Percentiles rank a stretch among this genome's conserved stretches.
Conservation (phyloP, 495 filamentous ascomycete genomes). For the Penicillium mononematosum region DNA sequence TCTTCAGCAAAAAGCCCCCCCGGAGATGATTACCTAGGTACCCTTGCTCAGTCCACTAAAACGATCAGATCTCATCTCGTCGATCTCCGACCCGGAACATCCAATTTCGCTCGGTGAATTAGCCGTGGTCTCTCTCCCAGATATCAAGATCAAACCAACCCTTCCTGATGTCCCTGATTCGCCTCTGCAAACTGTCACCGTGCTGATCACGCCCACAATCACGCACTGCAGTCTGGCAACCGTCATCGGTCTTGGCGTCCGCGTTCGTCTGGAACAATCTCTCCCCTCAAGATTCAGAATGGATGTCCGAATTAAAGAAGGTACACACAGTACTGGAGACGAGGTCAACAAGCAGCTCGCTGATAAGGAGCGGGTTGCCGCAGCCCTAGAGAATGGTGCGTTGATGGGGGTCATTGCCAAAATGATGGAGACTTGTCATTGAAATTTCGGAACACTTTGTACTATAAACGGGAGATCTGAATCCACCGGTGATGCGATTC, state of each 20-base stretch:
- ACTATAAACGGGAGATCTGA: not conserved
- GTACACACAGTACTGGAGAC: slow-evolving; percentile 89
- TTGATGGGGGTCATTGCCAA: slow-evolving; percentile 84
- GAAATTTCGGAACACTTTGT: slow-evolving; percentile 7
- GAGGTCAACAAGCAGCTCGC: slow-evolving; percentile 94
- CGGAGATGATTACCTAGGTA: not conserved
- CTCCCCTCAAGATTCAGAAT: slow-evolving; percentile 90
- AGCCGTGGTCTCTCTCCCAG: slow-evolving; percentile 88
- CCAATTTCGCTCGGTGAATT: slow-evolving; percentile 89
- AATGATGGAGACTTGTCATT: slow-evolving; percentile 84
- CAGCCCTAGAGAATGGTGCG: slow-evolving; percentile 89
- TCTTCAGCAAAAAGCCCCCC: not conserved
- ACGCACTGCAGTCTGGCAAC: slow-evolving; percentile 96
- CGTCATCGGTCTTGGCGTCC: slow-evolving; percentile 90
- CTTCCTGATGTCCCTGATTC: slow-evolving; percentile 47
- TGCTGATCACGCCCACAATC: slow-evolving; percentile 90
- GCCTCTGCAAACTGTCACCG: slow-evolving; percentile 50
- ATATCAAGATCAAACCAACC: slow-evolving; percentile 75
- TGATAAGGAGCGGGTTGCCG: slow-evolving; percentile 95
- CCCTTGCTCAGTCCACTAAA: slow-evolving; percentile 7
- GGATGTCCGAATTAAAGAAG: slow-evolving; percentile 92
- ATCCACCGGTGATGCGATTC: not conserved
- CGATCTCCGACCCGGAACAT: slow-evolving; percentile 94
- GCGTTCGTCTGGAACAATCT: slow-evolving; percentile 85
- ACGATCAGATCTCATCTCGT: slow-evolving; percentile 77